phyloP scores from a whole-genome alignment of 208 protist genomes.

The Novymonas esmeraldas region DNA sequence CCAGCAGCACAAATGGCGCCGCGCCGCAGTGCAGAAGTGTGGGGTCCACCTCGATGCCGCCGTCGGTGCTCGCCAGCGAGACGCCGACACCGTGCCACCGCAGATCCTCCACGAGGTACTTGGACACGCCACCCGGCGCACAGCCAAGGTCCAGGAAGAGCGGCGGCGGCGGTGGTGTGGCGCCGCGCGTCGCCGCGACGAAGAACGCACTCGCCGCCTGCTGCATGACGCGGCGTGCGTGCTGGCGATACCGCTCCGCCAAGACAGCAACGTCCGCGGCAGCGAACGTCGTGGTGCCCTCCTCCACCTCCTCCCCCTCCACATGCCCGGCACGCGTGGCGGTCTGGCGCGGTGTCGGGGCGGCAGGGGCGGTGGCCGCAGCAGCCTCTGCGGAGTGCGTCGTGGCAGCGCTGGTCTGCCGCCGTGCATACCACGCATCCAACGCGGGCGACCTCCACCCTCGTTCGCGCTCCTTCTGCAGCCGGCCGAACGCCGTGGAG shows the following conservation, averaged over 20 bases:
- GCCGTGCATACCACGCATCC: slow-evolving; percentile 65
- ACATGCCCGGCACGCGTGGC: not conserved
- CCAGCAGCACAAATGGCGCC: slow-evolving; percentile 30
- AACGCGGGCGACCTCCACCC: slow-evolving; percentile 67
- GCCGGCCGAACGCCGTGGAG: slow-evolving; percentile 39
- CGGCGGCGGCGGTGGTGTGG: not conserved
- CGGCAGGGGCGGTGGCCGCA: not conserved
- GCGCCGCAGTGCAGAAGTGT: slow-evolving; percentile 14
- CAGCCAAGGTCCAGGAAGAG: slow-evolving; percentile 78
- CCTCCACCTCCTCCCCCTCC: not conserved
- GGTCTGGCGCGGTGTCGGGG: not conserved
- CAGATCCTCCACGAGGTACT: slow-evolving; percentile 60
- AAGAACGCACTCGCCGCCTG: slow-evolving; percentile 33
- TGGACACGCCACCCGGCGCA: slow-evolving; percentile 75
- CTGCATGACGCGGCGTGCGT: slow-evolving; percentile 41
- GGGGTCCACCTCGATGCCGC: slow-evolving; percentile 65
- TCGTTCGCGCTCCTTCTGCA: slow-evolving; percentile 54
- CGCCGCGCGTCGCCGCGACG: not conserved
- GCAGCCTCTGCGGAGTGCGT: not conserved
- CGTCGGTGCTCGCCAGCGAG: slow-evolving; percentile 42
- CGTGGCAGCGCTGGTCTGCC: slow-evolving; percentile 2
- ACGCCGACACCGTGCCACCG: slow-evolving; percentile 73
- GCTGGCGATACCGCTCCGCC: slow-evolving; percentile 60
- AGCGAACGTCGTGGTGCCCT: slow-evolving; percentile 45
- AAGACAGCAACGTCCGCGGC: slow-evolving; percentile 44